Conservation (phyloP, 2,329 filamentous ascomycete genomes). For the Pestalotiopsis sp. region DNA sequence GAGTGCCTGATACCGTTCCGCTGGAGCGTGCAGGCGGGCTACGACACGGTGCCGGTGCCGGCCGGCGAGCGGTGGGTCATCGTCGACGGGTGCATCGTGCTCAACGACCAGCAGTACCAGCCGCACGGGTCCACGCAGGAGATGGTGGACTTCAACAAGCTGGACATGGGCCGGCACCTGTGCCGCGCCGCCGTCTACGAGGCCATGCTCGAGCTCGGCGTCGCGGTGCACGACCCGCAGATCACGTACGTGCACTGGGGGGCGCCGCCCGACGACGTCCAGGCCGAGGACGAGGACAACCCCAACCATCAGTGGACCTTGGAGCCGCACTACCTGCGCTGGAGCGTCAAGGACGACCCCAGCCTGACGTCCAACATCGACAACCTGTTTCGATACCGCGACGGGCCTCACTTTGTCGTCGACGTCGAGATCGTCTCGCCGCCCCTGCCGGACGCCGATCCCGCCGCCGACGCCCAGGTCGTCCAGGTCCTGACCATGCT, state of each 20-base stretch:
- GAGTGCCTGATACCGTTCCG: background rate
- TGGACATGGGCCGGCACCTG: too few relatives aligned
- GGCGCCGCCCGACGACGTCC: too few relatives aligned
- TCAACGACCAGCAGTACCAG: background rate
- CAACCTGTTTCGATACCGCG: background rate
- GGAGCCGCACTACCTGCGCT: background rate
- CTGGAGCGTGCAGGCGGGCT: background rate
- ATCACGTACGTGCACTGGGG: too few relatives aligned
- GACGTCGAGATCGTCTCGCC: conserved; percentile 1
- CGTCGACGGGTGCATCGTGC: background rate
- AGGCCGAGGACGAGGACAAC: background rate
- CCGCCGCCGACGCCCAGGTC: background rate
- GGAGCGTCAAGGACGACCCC: background rate
- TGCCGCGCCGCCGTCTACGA: too few relatives aligned
- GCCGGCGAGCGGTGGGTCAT: background rate
- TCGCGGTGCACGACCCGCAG: too few relatives aligned
- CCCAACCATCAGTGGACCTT: too few relatives aligned
- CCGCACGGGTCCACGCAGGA: too few relatives aligned
- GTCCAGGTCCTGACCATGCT: background rate
- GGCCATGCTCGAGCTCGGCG: too few relatives aligned
- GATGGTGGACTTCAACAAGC: too few relatives aligned
- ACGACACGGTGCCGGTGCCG: too few relatives aligned
- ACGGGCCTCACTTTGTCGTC: background rate
- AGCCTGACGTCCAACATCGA: background rate
- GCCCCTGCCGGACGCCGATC: background rate